A percentile compares a stretch with the other conserved stretches of the same genome.
These are phyloP conservation scores for Ephemerocybe angulata DNA, from an alignment of 768 basidiomycete genomes.

Conservation along the genomic window DNA sequence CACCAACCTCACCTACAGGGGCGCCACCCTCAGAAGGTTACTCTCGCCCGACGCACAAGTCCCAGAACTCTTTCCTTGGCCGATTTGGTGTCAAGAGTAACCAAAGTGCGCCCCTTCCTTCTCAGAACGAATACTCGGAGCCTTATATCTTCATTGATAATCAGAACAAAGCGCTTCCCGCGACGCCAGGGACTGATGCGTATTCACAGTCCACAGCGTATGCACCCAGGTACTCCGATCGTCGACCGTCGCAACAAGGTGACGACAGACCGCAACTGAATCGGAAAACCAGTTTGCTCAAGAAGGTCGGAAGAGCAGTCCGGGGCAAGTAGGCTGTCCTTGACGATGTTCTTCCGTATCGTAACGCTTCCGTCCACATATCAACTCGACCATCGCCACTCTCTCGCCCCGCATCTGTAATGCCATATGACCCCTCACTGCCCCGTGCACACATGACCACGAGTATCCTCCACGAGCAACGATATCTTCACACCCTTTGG, in stretches of 20 bases:
- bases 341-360: background rate
- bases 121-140: constrained; percentile 39
- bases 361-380: background rate
- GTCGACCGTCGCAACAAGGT: constrained; percentile 34
- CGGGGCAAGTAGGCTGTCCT: constrained; percentile 42
- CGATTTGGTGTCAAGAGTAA: constrained; percentile 48
- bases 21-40: constrained; percentile 13
- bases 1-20: constrained; percentile 39
- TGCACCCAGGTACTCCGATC: constrained; percentile 51
- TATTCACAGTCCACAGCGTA: constrained; percentile 19
- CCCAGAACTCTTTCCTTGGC: constrained; percentile 75
- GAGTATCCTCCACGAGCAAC: background rate
- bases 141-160: constrained; percentile 67
- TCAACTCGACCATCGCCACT: background rate
- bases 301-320: constrained; percentile 73
- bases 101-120: constrained; percentile 22
- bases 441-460: background rate
- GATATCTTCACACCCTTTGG: background rate
- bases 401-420: background rate
- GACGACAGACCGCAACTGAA: constrained; percentile 37
- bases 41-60: constrained; percentile 62
- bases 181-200: constrained; percentile 24
- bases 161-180: constrained; percentile 54
- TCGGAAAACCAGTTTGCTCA: constrained; percentile 74
- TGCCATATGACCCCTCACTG: background rate